phyloP scores from a whole-genome alignment of 352 stramenopile species.

The Phytophthora syringae region DNA sequence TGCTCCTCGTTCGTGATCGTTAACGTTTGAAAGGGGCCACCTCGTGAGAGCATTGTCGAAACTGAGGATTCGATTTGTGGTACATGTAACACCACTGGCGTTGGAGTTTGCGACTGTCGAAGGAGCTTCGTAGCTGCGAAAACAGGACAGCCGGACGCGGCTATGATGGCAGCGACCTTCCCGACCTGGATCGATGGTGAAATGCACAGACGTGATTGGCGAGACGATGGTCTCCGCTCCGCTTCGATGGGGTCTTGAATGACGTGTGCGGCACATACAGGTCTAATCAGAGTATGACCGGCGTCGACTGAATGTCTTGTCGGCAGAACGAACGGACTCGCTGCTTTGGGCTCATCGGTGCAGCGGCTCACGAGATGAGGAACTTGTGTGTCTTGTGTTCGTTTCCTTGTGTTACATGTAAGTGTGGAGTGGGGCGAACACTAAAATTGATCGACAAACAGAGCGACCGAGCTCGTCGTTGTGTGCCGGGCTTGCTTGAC shows the following conservation, averaged over 20 bases:
- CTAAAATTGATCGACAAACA: no score
- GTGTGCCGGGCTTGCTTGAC: no score
- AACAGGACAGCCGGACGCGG: conserved; percentile 18
- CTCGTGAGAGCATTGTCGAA: neutral
- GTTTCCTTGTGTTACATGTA: no score
- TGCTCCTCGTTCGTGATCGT: conserved; percentile 13
- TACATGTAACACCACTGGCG: no score
- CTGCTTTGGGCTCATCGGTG: no score
- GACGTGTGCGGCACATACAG: conserved; percentile 5
- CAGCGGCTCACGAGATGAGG: no score
- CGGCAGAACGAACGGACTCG: no score
- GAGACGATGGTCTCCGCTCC: no score
- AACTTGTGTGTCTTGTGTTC: no score
- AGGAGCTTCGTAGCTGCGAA: conserved; percentile 2
- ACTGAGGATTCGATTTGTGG: neutral
- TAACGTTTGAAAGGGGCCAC: neutral
- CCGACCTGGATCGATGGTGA: conserved; percentile 17
- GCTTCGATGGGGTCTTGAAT: neutral
- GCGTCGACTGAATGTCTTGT: conserved; percentile 2
- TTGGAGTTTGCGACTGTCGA: neutral
- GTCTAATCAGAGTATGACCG: conserved; percentile 10
- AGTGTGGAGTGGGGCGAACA: no score
- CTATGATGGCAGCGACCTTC: conserved; percentile 17
- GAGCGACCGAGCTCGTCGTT: no score
- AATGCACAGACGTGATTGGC: conserved; percentile 8